Conservation (phyloP, 2,329 filamentous ascomycete species). For the Verruconis gallopava region DNA sequence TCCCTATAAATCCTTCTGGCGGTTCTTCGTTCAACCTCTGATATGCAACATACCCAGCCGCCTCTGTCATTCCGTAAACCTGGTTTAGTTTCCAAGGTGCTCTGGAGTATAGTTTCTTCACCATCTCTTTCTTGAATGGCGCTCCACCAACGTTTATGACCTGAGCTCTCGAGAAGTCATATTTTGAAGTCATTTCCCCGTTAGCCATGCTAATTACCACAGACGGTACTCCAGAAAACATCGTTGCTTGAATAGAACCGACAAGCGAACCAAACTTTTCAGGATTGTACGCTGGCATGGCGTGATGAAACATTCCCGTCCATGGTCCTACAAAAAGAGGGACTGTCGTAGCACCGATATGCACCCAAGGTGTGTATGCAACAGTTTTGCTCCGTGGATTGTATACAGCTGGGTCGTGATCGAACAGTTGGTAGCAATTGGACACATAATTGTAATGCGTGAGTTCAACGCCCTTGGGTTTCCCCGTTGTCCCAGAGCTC, state of each 20-base stretch:
- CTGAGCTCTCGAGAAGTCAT: slow-evolving; percentile 27
- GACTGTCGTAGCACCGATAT: slow-evolving; percentile 33
- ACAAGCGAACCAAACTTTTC: slow-evolving; percentile 25
- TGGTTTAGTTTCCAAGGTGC: slow-evolving; percentile 29
- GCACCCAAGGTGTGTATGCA: slow-evolving; percentile 32
- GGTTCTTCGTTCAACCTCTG: slow-evolving; percentile 23
- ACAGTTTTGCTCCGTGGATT: slow-evolving; percentile 24
- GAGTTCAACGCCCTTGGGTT: slow-evolving; percentile 11
- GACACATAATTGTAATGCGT: slow-evolving; percentile 15
- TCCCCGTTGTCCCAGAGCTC: slow-evolving; percentile 10
- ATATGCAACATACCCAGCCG: slow-evolving; percentile 31
- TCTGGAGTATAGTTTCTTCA: slow-evolving; percentile 19
- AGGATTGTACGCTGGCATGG: slow-evolving; percentile 29
- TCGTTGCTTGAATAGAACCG: slow-evolving; percentile 24
- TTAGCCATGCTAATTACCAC: slow-evolving; percentile 27
- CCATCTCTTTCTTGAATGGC: slow-evolving; percentile 24
- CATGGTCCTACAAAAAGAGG: slow-evolving; percentile 33
- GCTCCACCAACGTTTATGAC: slow-evolving; percentile 26
- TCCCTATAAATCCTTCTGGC: slow-evolving; percentile 24
- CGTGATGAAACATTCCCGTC: slow-evolving; percentile 33
- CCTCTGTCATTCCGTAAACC: slow-evolving; percentile 36
- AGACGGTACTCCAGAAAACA: slow-evolving; percentile 29
- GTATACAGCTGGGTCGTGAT: slow-evolving; percentile 26
- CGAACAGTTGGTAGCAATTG: slow-evolving; percentile 22
- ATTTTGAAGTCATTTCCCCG: slow-evolving; percentile 22